Evolutionary conservation across 257 asterid species (phyloP).

Genomic region (Nicotiana undulata): DNA sequence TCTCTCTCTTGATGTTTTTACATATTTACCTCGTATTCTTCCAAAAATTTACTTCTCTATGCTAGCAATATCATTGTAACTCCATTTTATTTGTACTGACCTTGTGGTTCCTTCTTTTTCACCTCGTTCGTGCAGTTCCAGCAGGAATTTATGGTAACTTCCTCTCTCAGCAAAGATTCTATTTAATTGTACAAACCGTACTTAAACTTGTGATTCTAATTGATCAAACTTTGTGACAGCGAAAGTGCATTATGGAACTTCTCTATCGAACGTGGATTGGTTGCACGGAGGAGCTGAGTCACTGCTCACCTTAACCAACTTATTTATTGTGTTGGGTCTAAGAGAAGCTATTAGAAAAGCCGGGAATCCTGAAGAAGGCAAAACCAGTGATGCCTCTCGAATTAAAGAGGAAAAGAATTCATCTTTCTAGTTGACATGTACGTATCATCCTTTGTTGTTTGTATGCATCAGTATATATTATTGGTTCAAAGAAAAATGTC

Average conservation of each 20-base stretch:
- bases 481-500: background rate
- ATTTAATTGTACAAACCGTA: background rate
- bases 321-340: conserved; percentile 86
- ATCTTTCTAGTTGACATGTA: conserved; percentile 39
- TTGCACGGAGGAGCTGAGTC: conserved; percentile 99
- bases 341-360: conserved; percentile 59
- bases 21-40: background rate
- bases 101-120: conserved; percentile 25
- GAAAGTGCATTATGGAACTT: conserved; percentile 86
- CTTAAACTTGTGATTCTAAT: background rate
- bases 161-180: conserved; percentile 3
- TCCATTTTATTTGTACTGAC: conserved; percentile 20
- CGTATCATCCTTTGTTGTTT: background rate
- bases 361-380: conserved; percentile 21
- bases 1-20: background rate
- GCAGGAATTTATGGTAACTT: conserved; percentile 86
- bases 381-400: conserved; percentile 24
- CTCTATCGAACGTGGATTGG: conserved; percentile 93
- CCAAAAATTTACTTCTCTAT: background rate
- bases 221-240: conserved; percentile 39
- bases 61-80: background rate
- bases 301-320: conserved; percentile 75
- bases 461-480: background rate
- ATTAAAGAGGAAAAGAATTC: conserved; percentile 39
- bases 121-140: conserved; percentile 57